phyloP scores from a whole-genome alignment of 306 rosid genomes.

The Vigna angularis region DNA sequence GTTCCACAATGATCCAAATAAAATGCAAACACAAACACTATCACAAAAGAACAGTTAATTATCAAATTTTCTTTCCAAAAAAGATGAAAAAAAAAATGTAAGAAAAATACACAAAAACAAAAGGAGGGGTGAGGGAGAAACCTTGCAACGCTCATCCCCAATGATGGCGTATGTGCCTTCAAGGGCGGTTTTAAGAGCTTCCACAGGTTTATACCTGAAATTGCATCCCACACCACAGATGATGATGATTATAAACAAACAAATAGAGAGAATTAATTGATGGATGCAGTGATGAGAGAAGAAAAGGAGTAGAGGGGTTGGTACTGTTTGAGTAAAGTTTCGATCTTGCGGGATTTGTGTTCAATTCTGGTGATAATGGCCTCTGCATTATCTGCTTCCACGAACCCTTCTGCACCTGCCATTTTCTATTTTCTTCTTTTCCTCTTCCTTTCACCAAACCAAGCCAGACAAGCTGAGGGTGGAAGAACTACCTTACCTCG shows the following conservation, averaged over 20 bases:
- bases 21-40: not conserved
- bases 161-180: constrained; percentile 93
- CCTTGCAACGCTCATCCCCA: constrained; percentile 96
- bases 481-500: not conserved
- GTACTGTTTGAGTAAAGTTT: constrained; percentile 91
- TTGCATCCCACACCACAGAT: not conserved
- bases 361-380: constrained; percentile 95
- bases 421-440: constrained; percentile 37
- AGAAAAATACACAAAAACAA: not conserved
- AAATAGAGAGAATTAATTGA: no score
- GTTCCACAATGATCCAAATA: constrained; percentile 24
- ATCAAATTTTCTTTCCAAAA: not conserved
- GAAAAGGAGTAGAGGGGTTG: not conserved
- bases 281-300: no score
- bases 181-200: constrained; percentile 96
- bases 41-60: not conserved
- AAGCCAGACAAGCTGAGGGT: not conserved
- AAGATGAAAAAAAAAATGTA: not conserved
- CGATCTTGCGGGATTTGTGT: constrained; percentile 95
- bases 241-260: no score
- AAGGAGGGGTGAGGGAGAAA: constrained; percentile 7
- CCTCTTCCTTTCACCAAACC: constrained; percentile 3
- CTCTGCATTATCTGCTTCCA: constrained; percentile 88
- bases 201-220: constrained; percentile 77
- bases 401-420: constrained; percentile 71